Evolutionary conservation across 2,329 filamentous ascomycete genomes (phyloP).

Genomic region (Fusarium mangiferae): DNA sequence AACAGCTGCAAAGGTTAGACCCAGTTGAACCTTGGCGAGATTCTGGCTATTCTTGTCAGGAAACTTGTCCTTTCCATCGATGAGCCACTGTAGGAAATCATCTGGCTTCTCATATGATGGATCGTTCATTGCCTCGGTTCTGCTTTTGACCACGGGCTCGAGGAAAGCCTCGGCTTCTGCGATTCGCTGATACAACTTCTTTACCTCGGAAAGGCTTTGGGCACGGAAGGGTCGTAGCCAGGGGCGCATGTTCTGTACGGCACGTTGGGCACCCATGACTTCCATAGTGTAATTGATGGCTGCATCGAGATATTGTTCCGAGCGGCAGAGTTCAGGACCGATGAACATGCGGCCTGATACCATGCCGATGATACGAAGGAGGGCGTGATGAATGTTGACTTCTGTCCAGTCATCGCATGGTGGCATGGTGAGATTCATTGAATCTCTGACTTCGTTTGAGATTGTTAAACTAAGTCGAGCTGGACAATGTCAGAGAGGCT

Average conservation of each 20-base stretch:
- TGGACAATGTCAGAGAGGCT: background rate
- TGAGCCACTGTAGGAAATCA: conserved; percentile 2
- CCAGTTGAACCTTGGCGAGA: background rate
- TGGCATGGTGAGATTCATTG: background rate
- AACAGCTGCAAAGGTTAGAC: background rate
- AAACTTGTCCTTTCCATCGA: background rate
- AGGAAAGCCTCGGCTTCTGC: background rate
- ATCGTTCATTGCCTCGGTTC: background rate
- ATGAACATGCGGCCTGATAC: background rate
- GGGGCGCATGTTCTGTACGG: background rate
- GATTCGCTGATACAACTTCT: background rate
- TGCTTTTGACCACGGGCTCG: background rate
- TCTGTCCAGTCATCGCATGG: background rate
- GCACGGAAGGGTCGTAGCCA: background rate
- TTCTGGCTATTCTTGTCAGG: background rate
- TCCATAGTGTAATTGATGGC: conserved; percentile 9
- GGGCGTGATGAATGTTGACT: background rate
- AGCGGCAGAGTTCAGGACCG: background rate
- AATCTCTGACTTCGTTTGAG: background rate
- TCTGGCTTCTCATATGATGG: background rate
- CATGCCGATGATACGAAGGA: background rate
- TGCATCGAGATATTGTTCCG: background rate
- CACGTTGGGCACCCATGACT: background rate
- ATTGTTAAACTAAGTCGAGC: background rate
- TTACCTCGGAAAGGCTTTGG: background rate